Conservation (phyloP, 2,329 filamentous ascomycete species). For the Coniochaeta ligniaria region DNA sequence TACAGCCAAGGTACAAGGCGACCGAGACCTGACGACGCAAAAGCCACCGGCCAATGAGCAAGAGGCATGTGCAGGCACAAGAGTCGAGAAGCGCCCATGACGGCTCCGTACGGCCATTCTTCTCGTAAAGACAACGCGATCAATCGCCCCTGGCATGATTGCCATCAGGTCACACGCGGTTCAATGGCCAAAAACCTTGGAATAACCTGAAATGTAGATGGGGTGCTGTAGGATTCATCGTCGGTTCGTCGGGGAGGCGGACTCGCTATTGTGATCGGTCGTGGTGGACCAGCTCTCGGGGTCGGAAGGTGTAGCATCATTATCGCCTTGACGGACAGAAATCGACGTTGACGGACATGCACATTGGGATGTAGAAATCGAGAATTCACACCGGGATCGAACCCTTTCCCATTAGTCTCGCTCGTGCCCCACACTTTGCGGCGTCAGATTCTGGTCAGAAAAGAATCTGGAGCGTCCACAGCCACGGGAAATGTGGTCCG, state of each 20-base stretch:
- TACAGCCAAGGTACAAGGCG: neutral
- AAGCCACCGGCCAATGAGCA: neutral
- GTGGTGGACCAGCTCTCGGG: neutral
- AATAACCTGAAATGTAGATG: neutral
- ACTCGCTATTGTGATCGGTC: neutral
- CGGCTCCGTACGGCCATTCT: neutral
- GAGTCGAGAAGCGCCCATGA: neutral
- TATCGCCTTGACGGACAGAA: neutral
- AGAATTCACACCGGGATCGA: conserved; percentile 17
- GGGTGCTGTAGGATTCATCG: neutral
- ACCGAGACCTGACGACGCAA: neutral
- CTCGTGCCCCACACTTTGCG: neutral
- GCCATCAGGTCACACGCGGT: too few relatives aligned
- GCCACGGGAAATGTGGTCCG: neutral
- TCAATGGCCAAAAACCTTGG: neutral
- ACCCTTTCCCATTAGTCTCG: conserved; percentile 3
- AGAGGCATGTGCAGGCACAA: neutral
- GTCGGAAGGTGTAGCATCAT: neutral
- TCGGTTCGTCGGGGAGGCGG: conserved; percentile 1
- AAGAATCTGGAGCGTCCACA: neutral
- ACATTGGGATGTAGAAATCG: conserved; percentile 11
- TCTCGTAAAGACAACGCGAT: neutral
- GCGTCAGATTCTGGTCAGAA: neutral
- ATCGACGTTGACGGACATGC: neutral
- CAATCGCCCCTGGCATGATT: neutral